Percentiles rank a stretch among this genome's conserved stretches.
Conservation (phyloP, 2,329 filamentous ascomycete species). For the Aspergillus sp. region DNA sequence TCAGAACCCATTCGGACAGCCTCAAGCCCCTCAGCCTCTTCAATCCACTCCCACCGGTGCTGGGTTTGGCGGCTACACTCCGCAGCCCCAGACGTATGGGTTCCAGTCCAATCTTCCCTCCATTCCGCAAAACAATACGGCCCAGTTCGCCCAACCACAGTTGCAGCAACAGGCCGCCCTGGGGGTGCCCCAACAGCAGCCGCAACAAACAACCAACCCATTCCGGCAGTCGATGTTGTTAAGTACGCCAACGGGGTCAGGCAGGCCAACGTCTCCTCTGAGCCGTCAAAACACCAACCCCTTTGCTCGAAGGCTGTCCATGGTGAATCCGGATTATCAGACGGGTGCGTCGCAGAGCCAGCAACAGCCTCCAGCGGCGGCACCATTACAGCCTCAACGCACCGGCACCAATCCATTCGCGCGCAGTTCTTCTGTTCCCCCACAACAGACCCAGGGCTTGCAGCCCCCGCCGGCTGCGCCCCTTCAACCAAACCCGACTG, state of each 20-base stretch:
- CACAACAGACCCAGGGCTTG: slow-evolving; percentile 32
- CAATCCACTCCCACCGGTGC: slow-evolving; percentile 67
- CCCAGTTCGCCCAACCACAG: slow-evolving; percentile 46
- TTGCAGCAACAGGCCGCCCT: slow-evolving; percentile 30
- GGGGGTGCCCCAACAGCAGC: slow-evolving; percentile 24
- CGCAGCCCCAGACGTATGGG: slow-evolving; percentile 60
- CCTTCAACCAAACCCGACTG: slow-evolving; percentile 73
- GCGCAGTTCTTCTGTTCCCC: slow-evolving; percentile 48
- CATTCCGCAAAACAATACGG: slow-evolving; percentile 50
- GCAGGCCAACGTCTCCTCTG: slow-evolving; percentile 45
- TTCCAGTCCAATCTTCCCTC: slow-evolving; percentile 42
- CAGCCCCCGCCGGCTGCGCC: slow-evolving; percentile 40
- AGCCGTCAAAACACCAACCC: slow-evolving; percentile 76
- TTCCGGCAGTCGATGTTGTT: slow-evolving; percentile 87
- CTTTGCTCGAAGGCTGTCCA: slow-evolving; percentile 65
- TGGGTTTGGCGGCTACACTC: slow-evolving; percentile 78
- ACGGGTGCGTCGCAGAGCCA: slow-evolving; percentile 22
- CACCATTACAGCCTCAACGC: slow-evolving; percentile 48
- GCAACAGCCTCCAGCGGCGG: slow-evolving; percentile 28
- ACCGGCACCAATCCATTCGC: slow-evolving; percentile 73
- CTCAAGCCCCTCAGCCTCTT: slow-evolving; percentile 45
- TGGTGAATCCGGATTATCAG: slow-evolving; percentile 29
- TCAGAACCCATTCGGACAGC: slow-evolving; percentile 37
- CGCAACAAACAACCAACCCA: slow-evolving; percentile 72
- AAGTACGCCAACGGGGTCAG: slow-evolving; percentile 49